Conservation (phyloP, 106 monocot species). For the Apostasia shenzhenica region DNA sequence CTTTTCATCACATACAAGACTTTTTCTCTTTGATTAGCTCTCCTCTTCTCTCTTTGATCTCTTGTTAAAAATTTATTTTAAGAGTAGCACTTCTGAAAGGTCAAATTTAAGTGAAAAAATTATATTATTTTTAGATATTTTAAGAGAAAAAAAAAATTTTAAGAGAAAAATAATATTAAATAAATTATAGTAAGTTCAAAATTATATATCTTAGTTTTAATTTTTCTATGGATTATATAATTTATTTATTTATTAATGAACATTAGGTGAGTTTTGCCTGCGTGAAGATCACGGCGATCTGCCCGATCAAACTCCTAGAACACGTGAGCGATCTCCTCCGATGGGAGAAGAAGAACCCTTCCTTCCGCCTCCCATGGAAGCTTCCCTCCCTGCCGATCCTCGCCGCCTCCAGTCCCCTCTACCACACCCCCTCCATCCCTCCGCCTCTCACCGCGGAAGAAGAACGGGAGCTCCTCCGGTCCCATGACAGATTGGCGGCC, state of each 20-base stretch:
- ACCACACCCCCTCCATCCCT: slow-evolving; percentile 53
- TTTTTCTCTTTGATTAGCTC: too few relatives aligned
- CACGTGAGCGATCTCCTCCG: slow-evolving; percentile 65
- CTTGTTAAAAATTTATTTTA: too few relatives aligned
- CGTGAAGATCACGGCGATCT: slow-evolving; percentile 87
- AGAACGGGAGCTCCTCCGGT: slow-evolving; percentile 37
- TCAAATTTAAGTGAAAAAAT: too few relatives aligned
- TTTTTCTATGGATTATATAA: neutral
- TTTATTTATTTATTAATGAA: neutral
- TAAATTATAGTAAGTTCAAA: too few relatives aligned
- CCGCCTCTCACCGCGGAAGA: slow-evolving; percentile 41
- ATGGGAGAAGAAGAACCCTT: slow-evolving; percentile 54
- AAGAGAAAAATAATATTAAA: neutral
- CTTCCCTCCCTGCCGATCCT: slow-evolving; percentile 50
- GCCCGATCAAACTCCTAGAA: slow-evolving; percentile 71
- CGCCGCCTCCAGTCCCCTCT: slow-evolving; percentile 46
- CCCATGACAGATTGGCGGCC: slow-evolving; percentile 35
- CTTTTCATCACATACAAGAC: too few relatives aligned
- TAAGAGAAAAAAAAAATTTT: too few relatives aligned
- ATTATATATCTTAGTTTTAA: neutral
- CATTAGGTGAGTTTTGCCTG: slow-evolving; percentile 74
- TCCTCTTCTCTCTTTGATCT: too few relatives aligned
- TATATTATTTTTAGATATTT: too few relatives aligned
- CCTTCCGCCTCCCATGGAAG: slow-evolving; percentile 58
- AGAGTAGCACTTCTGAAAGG: too few relatives aligned